Evolutionary conservation across 2,329 filamentous ascomycete species (phyloP).

Genomic region (Leptographium procerum): DNA sequence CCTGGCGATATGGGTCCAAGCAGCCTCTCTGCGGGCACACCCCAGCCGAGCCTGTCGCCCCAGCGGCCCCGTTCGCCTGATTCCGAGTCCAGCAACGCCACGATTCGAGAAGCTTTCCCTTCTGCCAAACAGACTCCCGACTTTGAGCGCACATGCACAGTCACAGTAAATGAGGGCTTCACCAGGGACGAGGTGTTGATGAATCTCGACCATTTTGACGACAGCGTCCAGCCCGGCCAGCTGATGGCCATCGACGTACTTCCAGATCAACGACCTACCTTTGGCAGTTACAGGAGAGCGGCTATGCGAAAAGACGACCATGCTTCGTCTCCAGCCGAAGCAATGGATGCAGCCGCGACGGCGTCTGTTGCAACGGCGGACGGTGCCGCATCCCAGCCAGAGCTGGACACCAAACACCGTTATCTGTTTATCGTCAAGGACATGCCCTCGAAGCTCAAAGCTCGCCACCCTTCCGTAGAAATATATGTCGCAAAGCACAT

Average conservation of each 20-base stretch:
- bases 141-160: constrained; percentile 37
- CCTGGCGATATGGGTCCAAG: not conserved
- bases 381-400: constrained; percentile 8
- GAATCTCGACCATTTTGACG: constrained; percentile 59
- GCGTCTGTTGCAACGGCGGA: not conserved
- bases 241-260: constrained; percentile 62
- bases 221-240: constrained; percentile 51
- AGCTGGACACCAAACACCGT: constrained; percentile 20
- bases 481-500: constrained; percentile 67
- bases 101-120: constrained; percentile 22
- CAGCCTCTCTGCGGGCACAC: not conserved
- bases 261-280: constrained; percentile 22
- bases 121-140: constrained; percentile 15
- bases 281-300: constrained; percentile 3
- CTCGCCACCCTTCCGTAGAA: constrained; percentile 52
- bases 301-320: constrained; percentile 13
- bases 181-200: constrained; percentile 69
- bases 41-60: constrained; percentile 15
- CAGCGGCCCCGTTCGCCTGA: constrained; percentile 32
- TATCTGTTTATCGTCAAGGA: constrained; percentile 66
- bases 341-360: not conserved
- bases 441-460: constrained; percentile 55
- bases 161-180: constrained; percentile 60
- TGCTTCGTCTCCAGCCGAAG: not conserved
- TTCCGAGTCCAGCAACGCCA: constrained; percentile 39